Conservation (phyloP, 441 rosid species). For the Syzygium syzygioides region DNA sequence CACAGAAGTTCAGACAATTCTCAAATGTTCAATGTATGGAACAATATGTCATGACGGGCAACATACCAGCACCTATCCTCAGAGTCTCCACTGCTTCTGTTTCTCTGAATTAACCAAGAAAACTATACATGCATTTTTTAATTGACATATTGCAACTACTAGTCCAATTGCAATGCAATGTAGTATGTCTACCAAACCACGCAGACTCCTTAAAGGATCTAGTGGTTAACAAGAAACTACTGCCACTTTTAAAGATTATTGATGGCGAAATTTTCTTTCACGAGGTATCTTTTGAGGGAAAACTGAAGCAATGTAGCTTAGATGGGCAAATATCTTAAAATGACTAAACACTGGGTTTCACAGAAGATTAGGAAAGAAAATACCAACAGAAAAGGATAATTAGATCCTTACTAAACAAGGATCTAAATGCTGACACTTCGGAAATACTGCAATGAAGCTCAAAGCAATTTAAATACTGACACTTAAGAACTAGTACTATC, state of each 20-base stretch:
- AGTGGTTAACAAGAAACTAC: not conserved
- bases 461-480: not conserved
- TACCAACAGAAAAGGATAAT: not conserved
- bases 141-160: not conserved
- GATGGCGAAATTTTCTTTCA: not conserved
- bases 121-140: not conserved
- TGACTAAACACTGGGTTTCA: not conserved
- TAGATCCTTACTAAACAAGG: not conserved
- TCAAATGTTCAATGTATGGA: not conserved
- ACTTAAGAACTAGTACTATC: not conserved
- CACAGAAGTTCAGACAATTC: not conserved
- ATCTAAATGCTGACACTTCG: not conserved
- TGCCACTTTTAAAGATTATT: not conserved
- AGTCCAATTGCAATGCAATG: not conserved
- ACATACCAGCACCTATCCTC: not conserved
- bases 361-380: not conserved
- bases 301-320: not conserved
- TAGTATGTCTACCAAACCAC: not conserved
- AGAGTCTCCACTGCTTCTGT: not conserved
- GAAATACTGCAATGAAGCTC: not conserved
- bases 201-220: not conserved
- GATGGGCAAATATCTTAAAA: not conserved
- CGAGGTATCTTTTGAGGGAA: not conserved
- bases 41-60: not conserved
- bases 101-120: not conserved